A percentile compares a stretch with the other conserved stretches of the same genome.
phyloP scores from a whole-genome alignment of 495 filamentous ascomycete genomes.

The Aspergillus coremiiformis region DNA sequence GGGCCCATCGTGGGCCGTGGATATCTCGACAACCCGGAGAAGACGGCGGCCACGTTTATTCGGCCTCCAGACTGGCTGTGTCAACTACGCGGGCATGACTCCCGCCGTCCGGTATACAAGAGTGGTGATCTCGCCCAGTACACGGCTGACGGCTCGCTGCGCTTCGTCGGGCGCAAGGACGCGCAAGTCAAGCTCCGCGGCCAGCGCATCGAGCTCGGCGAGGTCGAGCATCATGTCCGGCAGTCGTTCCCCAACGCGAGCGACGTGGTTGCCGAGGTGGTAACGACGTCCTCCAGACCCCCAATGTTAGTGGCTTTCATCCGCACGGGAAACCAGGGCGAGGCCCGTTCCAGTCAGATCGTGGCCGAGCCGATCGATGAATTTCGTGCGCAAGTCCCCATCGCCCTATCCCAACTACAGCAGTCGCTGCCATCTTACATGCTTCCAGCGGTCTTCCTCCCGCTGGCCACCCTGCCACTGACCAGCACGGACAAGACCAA shows the following conservation, averaged over 20 bases:
- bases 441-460: slow-evolving; percentile 35
- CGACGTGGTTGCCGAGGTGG: background rate
- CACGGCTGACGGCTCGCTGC: background rate
- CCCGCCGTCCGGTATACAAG: background rate
- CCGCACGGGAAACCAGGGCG: background rate
- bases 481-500: slow-evolving; percentile 38
- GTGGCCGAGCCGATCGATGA: no score
- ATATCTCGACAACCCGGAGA: slow-evolving; percentile 34
- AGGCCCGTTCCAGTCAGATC: no score
- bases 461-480: slow-evolving; percentile 31
- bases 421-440: slow-evolving; percentile 33
- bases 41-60: background rate
- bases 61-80: background rate
- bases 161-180: slow-evolving; percentile 5
- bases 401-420: no score
- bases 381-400: no score
- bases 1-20: slow-evolving; percentile 42
- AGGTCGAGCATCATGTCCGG: slow-evolving; percentile 1
- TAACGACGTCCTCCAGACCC: background rate
- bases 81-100: background rate
- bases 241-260: background rate
- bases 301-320: background rate
- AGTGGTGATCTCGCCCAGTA: slow-evolving; percentile 4
- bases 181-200: slow-evolving; percentile 6
- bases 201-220: slow-evolving; percentile 3